A percentile compares a stretch with the other conserved stretches of the same genome.
phyloP scores from a whole-genome alignment of 2,329 filamentous ascomycete species.

The Colletotrichum nymphaeae region DNA sequence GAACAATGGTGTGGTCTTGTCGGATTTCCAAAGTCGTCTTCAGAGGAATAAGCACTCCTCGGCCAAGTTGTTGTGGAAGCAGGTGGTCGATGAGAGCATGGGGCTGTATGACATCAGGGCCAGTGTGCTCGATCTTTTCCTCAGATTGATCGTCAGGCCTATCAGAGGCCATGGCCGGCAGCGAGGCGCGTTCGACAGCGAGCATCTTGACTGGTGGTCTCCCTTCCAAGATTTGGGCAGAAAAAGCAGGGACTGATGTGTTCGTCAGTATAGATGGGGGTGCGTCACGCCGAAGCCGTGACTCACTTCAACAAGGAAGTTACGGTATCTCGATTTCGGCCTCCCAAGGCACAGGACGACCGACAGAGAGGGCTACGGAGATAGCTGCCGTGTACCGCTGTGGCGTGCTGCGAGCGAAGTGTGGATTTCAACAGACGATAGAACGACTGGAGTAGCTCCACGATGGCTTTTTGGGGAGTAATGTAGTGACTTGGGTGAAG shows the following conservation, averaged over 20 bases:
- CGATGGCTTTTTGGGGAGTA: not conserved
- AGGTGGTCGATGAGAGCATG: constrained; percentile 50
- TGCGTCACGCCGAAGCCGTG: not conserved
- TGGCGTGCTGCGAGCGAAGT: not conserved
- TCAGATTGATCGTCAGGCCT: constrained; percentile 20
- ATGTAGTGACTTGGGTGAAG: not conserved
- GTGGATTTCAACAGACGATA: not conserved
- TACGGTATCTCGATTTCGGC: not conserved
- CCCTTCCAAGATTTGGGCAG: not conserved
- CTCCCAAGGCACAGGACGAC: not conserved
- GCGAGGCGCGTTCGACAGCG: constrained; percentile 19
- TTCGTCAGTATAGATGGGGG: not conserved
- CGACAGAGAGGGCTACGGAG: not conserved
- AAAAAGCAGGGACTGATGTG: not conserved
- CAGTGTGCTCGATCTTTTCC: constrained; percentile 30
- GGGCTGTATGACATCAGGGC: constrained; percentile 35
- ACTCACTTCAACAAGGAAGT: constrained; percentile 21
- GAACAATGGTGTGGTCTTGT: constrained; percentile 67
- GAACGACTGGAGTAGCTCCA: not conserved
- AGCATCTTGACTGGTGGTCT: constrained; percentile 14
- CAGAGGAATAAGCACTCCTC: constrained; percentile 68
- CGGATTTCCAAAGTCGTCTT: constrained; percentile 74
- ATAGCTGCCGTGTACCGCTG: not conserved
- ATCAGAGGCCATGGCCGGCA: constrained; percentile 3
- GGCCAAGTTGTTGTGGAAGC: constrained; percentile 48